Percentiles rank a stretch among this genome's conserved stretches.
Conservation (phyloP, 1,139 yeast species). For the Citeromyces siamensis region DNA sequence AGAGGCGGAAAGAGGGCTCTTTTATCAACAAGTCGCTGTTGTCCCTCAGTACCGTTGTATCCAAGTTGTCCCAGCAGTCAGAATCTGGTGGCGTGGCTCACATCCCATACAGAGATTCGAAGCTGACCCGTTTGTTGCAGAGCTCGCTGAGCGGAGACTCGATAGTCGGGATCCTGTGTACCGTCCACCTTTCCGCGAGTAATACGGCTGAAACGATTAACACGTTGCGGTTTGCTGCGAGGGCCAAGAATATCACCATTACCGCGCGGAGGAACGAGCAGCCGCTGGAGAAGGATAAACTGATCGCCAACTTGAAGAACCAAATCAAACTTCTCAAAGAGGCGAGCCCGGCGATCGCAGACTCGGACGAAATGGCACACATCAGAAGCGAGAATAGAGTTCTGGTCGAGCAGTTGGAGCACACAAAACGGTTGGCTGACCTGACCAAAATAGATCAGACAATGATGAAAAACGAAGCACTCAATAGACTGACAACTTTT, state of each 20-base stretch:
- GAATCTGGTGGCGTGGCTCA: constrained; percentile 28
- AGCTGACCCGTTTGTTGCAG: constrained; percentile 75
- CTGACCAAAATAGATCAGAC: constrained; percentile 12
- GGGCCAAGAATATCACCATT: constrained; percentile 79
- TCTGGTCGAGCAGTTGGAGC: constrained; percentile 57
- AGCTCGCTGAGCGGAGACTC: constrained; percentile 88
- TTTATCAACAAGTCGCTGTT: constrained; percentile 82
- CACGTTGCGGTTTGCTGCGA: constrained; percentile 82
- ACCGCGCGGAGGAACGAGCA: constrained; percentile 46
- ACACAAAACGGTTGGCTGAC: constrained; percentile 48
- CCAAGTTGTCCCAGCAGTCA: constrained; percentile 44
- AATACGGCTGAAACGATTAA: constrained; percentile 70
- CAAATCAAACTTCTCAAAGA: constrained; percentile 20
- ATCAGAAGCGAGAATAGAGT: constrained; percentile 50
- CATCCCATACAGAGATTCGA: constrained; percentile 87
- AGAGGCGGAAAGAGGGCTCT: constrained; percentile 85
- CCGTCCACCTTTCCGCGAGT: constrained; percentile 54
- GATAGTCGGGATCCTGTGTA: constrained; percentile 78
- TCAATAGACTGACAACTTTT: constrained; percentile 32
- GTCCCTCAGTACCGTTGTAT: constrained; percentile 82
- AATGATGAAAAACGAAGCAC: constrained; percentile 34
- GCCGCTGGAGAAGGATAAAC: constrained; percentile 25
- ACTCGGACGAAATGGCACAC: constrained; percentile 18
- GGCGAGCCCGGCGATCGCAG: not conserved
- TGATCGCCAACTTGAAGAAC: constrained; percentile 29